Evolutionary conservation across 2,329 filamentous ascomycete species (phyloP).

Genomic region (Penicillium thymicola): DNA sequence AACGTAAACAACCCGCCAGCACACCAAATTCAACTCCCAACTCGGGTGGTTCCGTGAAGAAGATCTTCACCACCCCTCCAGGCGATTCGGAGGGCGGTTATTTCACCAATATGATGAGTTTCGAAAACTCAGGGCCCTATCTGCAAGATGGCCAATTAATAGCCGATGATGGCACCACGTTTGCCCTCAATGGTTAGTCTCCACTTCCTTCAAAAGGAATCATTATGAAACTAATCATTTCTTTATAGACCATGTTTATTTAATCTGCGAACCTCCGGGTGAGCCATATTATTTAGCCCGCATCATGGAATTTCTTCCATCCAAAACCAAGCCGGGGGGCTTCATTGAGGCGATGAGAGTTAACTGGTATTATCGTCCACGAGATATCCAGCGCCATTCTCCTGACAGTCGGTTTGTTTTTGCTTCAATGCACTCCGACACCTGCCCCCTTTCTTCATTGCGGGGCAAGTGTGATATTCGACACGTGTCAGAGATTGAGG

Average conservation of each 20-base stretch:
- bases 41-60: constrained; percentile 33
- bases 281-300: constrained; percentile 97
- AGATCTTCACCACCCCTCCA: constrained; percentile 37
- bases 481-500: constrained; percentile 81
- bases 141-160: constrained; percentile 74
- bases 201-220: constrained; percentile 14
- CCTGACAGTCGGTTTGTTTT: constrained; percentile 89
- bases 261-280: constrained; percentile 94
- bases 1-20: constrained; percentile 71
- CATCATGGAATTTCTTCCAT: constrained; percentile 96
- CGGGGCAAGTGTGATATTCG: constrained; percentile 90
- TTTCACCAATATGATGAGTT: constrained; percentile 85
- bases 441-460: constrained; percentile 84
- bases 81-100: constrained; percentile 31
- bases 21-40: constrained; percentile 33
- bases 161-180: constrained; percentile 83
- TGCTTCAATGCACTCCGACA: constrained; percentile 98
- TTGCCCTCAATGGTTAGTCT: constrained; percentile 78
- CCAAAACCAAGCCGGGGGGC: constrained; percentile 67
- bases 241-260: constrained; percentile 78
- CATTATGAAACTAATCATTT: constrained; percentile 9
- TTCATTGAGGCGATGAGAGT: constrained; percentile 84
- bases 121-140: constrained; percentile 66
- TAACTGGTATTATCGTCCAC: constrained; percentile 97
- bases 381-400: constrained; percentile 89